Evolutionary conservation across 2,329 filamentous ascomycete genomes (phyloP), one percentile per base, ranked within the genome.

Genomic region (Setomelanomma holmii): DNA sequence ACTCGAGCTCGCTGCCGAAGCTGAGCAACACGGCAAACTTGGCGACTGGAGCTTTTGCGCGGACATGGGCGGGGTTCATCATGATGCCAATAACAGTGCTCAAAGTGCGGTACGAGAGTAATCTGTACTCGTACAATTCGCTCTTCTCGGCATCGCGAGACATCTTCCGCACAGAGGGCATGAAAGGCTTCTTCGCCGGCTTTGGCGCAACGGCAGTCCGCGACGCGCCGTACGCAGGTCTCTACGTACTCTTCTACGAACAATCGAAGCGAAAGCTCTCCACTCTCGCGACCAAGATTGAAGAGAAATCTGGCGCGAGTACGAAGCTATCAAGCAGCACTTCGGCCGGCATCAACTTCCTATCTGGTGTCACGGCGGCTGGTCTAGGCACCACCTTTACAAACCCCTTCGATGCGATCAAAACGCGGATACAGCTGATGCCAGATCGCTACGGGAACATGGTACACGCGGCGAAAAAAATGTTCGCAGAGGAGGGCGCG

Each of bases 41-140:
- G 17, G 78, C 89, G 11, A 92, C 93, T 0, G 95, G 95, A 8
- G 92, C 93, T 5, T 81, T 87, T 16, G 93, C 95, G 20, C 84
- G 95, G 46, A 92, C 91, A 1, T 87, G 89, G 45, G 93, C 93
- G 0, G 95, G 95, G 33, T 90, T 97, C 68, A 78, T 96, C 40
- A 86, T 98, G 77, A 98, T 97, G 90, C 95, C 95, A 1, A 85
- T 98, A 55, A 99, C 95, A 1, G 89, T 99, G 39, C 88, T 99
- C 68, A 99, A 99, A 72, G 95, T 98, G 38, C 90, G 95, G 39
- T 98, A 96, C 71, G 95, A 99, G 75, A 93, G 89, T 21, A 92
- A 84, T 56, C 79, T 93, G 38, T 99, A 97, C 78, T 79, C 85
- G 3, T 98, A 98, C 77, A 83, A 83, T 20, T 93, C 91, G 1